A percentile compares a stretch with the other conserved stretches of the same genome.
Evolutionary conservation across 2,329 filamentous ascomycete genomes (phyloP).

Genomic region (Diaporthe sp.): DNA sequence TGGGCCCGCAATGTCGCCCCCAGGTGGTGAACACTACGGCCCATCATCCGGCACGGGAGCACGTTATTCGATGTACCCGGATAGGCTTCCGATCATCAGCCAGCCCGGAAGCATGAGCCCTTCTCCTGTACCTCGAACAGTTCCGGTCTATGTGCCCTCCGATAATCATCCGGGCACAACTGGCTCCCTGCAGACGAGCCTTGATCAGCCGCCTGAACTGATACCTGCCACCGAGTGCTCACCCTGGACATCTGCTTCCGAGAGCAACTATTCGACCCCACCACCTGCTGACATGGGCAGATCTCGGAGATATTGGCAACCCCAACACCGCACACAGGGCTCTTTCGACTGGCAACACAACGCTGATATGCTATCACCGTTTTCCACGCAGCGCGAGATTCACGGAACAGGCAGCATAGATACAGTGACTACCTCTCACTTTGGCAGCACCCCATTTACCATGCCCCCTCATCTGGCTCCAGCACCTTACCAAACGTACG

Average conservation of each 20-base stretch:
- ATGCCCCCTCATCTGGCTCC: slow-evolving; percentile 42
- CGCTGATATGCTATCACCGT: slow-evolving; percentile 42
- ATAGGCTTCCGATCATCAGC: slow-evolving; percentile 1
- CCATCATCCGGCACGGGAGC: neutral
- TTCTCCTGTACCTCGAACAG: slow-evolving; percentile 28
- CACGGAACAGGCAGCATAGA: slow-evolving; percentile 40
- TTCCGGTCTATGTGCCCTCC: slow-evolving; percentile 37
- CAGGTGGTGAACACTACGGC: slow-evolving; percentile 20
- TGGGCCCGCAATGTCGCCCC: slow-evolving; percentile 30
- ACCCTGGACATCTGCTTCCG: slow-evolving; percentile 56
- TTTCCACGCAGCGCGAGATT: slow-evolving; percentile 36
- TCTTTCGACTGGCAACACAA: slow-evolving; percentile 45
- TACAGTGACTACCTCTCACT: slow-evolving; percentile 41
- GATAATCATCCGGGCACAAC: slow-evolving; percentile 41
- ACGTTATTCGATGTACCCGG: slow-evolving; percentile 2
- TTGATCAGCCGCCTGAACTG: slow-evolving; percentile 42
- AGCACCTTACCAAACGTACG: slow-evolving; percentile 46
- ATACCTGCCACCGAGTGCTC: slow-evolving; percentile 48
- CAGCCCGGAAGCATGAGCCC: slow-evolving; percentile 28
- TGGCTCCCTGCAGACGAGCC: slow-evolving; percentile 7
- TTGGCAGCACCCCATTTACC: slow-evolving; percentile 43
- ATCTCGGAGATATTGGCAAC: slow-evolving; percentile 38
- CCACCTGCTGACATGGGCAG: slow-evolving; percentile 51
- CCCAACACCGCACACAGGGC: slow-evolving; percentile 41
- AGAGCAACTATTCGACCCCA: slow-evolving; percentile 60